Evolutionary conservation across 1,139 yeast genomes (phyloP).

Genomic region (Arxiozyma slooffiae): DNA sequence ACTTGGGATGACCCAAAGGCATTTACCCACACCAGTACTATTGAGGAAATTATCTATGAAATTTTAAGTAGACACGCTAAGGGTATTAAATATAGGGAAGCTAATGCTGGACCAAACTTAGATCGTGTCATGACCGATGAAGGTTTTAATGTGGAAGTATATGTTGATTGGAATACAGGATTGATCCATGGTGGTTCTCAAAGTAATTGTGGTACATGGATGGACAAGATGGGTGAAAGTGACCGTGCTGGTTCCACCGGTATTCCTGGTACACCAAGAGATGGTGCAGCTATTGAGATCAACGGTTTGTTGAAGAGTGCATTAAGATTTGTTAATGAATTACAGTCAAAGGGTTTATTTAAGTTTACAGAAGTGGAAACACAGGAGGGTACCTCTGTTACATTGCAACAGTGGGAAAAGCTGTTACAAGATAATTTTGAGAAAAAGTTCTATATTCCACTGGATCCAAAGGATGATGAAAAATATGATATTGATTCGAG

Average conservation of each 20-base stretch:
- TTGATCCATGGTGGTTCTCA: conserved; percentile 86
- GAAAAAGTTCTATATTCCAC: conserved; percentile 65
- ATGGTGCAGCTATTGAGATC: conserved; percentile 92
- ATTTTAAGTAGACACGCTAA: conserved; percentile 75
- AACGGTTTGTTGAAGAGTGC: conserved; percentile 81
- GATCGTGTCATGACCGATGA: conserved; percentile 89
- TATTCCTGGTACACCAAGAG: conserved; percentile 92
- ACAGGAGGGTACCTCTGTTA: conserved; percentile 47
- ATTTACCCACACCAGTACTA: conserved; percentile 56
- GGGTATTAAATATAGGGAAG: conserved; percentile 84
- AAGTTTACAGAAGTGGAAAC: conserved; percentile 45
- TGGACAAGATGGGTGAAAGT: conserved; percentile 99
- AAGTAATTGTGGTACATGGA: conserved; percentile 96
- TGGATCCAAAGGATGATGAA: conserved; percentile 44
- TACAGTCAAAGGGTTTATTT: conserved; percentile 48
- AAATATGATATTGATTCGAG: conserved; percentile 51
- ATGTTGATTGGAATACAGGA: conserved; percentile 85
- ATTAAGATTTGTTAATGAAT: conserved; percentile 62
- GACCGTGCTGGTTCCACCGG: conserved; percentile 75
- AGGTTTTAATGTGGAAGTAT: conserved; percentile 77
- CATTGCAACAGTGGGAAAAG: conserved; percentile 58
- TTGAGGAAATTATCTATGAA: conserved; percentile 73
- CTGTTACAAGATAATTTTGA: conserved; percentile 68
- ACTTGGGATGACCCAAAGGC: conserved; percentile 63
- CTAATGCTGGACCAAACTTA: conserved; percentile 82